Evolutionary conservation across 1,284 basidiomycete species (phyloP).

Genomic region (Moesziomyces sp.): DNA sequence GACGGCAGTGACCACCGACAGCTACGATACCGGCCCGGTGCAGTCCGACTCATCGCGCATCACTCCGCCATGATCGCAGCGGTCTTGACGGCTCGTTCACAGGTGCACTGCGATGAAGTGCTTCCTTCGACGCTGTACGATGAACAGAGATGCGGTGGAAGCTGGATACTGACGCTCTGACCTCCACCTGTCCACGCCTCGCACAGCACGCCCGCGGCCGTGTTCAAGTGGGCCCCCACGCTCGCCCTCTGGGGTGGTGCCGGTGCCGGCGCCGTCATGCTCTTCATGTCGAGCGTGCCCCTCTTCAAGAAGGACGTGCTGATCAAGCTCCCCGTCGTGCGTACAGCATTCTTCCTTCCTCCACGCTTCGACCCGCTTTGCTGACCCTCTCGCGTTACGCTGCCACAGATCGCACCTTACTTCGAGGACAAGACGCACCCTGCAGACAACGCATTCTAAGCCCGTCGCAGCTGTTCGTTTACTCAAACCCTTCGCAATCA

Average conservation of each 20-base stretch:
- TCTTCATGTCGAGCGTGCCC: constrained; percentile 59
- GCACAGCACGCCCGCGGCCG: constrained; percentile 27
- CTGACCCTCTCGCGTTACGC: background rate
- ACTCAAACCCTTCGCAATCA: too few relatives aligned
- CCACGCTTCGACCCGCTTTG: background rate
- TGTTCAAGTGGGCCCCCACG: constrained; percentile 55
- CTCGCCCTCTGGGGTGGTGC: constrained; percentile 62
- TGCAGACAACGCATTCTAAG: constrained; percentile 50
- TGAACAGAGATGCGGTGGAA: too few relatives aligned
- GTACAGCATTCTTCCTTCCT: too few relatives aligned
- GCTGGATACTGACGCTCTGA: background rate
- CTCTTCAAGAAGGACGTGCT: constrained; percentile 62
- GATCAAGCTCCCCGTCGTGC: constrained; percentile 57
- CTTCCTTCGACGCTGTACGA: too few relatives aligned
- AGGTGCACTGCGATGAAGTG: too few relatives aligned
- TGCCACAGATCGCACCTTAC: constrained; percentile 40
- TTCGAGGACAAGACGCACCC: constrained; percentile 53
- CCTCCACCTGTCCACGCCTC: background rate
- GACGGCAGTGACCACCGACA: background rate
- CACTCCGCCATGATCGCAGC: too few relatives aligned
- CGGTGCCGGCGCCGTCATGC: constrained; percentile 54
- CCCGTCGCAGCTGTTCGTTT: background rate
- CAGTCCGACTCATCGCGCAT: background rate
- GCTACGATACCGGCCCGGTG: background rate
- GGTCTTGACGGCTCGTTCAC: background rate